Evolutionary conservation across 257 asterid species (phyloP).

Genomic region (Anisodus acutangulus): DNA sequence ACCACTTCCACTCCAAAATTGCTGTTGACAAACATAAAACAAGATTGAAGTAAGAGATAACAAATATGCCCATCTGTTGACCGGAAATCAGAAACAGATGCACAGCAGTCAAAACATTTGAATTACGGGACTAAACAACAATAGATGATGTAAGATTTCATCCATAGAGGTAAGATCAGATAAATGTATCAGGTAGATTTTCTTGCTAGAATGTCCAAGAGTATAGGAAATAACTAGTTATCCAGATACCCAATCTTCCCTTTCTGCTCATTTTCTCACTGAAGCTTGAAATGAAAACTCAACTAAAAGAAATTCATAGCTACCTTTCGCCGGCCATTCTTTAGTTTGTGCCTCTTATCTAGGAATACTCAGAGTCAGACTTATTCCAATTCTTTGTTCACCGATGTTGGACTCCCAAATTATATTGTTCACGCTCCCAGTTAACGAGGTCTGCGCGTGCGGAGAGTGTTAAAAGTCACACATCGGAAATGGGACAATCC

Average conservation of each 20-base stretch:
- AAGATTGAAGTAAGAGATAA: constrained; percentile 47
- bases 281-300: neutral
- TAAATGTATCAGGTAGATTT: neutral
- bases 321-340: neutral
- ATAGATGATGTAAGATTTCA: neutral
- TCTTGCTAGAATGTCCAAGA: neutral
- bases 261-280: neutral
- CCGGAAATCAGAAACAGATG: constrained; percentile 27
- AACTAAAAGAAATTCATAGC: neutral
- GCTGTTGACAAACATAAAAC: constrained; percentile 62
- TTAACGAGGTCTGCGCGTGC: no score
- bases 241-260: neutral
- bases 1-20: constrained; percentile 57
- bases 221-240: constrained; percentile 13
- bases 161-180: neutral
- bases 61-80: constrained; percentile 41
- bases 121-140: neutral
- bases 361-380: neutral
- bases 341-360: neutral
- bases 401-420: no score
- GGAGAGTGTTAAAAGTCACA: no score
- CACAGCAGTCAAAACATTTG: constrained; percentile 20
- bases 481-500: no score
- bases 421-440: no score
- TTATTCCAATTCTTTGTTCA: no score